Evolutionary conservation across 176 grass and related monocot genomes (phyloP).

Genomic region (Cenchrus purpureus): DNA sequence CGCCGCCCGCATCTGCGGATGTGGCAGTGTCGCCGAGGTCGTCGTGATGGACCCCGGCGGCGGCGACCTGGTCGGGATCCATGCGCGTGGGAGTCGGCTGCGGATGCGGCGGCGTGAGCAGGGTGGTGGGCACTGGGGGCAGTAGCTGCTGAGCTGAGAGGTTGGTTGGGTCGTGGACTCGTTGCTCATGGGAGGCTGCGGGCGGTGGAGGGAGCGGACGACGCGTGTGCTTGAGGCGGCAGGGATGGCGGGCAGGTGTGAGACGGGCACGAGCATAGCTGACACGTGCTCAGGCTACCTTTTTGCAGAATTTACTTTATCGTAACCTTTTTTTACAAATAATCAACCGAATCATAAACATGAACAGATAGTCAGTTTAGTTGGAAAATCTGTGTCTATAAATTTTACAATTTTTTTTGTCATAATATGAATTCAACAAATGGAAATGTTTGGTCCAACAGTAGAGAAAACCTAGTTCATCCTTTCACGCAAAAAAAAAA

Average conservation of each 20-base stretch:
- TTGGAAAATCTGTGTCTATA: too few species aligned
- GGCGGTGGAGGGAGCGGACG: neutral
- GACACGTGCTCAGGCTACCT: conserved; percentile 7
- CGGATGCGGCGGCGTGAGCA: neutral
- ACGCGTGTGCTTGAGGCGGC: conserved; percentile 22
- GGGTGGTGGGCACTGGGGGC: neutral
- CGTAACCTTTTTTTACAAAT: neutral
- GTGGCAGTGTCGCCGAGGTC: neutral
- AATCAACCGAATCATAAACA: too few species aligned
- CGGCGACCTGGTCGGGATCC: conserved; percentile 17
- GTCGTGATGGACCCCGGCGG: neutral
- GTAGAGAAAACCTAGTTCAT: too few species aligned
- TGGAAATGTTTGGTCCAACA: too few species aligned
- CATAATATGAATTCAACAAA: too few species aligned
- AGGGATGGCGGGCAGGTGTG: neutral
- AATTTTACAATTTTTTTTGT: too few species aligned
- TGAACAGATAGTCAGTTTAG: too few species aligned
- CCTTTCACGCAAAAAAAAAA: too few species aligned
- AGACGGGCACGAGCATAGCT: neutral
- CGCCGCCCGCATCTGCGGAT: neutral
- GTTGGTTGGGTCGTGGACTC: neutral
- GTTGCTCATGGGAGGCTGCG: neutral
- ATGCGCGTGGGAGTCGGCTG: neutral
- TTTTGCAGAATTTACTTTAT: neutral
- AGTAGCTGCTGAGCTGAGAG: neutral